Base-by-base conservation (phyloP, 2,329 filamentous ascomycete species). In the Claviceps spartinae region DNA sequence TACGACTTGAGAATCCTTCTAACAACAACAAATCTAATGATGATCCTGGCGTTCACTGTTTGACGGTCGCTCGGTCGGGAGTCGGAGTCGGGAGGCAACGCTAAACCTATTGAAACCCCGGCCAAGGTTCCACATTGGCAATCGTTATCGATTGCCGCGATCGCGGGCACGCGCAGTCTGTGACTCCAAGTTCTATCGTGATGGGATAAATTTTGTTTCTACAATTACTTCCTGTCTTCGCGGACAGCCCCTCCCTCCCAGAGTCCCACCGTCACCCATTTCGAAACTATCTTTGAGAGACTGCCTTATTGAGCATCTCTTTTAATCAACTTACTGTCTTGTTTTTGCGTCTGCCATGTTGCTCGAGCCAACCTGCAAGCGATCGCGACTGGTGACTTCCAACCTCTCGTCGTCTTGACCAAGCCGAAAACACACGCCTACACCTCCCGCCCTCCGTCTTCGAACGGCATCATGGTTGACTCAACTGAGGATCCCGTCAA, bases 401-500 rank as follows among this genome's bases (percentile, higher is more conserved):
- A 26, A 40, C 45, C 24, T 44, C 49, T 49, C 45, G 42, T 44
- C 51, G 52, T 49, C 41, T 52, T 26, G 41, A 41, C 34, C 49
- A 22, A 26, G 49, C 36, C 26, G 37, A 30, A 41, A 16, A 37
- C n/a, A 37, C n/a, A 30, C 9, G 13, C 42, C 45, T 46, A 49
- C 54, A 47, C 34, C 16, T 36, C 37, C 11, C 34, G 7, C 26
- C 4, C 26, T 34, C 44, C 16, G 26, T 18, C 34, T 1, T 24
- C 18, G 46, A 24, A 36, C 9, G 22, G 34, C 34, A 47, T n/a
- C 9, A 47, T 47, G 54, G 51, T 50, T 18, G 49, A 52, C 48
- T 54, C 47, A 42, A 54, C 53, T 24, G 51, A 52, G 11, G 42
- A 26, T 9, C 38, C 53, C 3, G 53, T 53, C 24, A 54, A 54